Evolutionary conservation across 495 filamentous ascomycete species (phyloP), one percentile per base, ranked within the genome.

Genomic region (Penicillium alfredii): DNA sequence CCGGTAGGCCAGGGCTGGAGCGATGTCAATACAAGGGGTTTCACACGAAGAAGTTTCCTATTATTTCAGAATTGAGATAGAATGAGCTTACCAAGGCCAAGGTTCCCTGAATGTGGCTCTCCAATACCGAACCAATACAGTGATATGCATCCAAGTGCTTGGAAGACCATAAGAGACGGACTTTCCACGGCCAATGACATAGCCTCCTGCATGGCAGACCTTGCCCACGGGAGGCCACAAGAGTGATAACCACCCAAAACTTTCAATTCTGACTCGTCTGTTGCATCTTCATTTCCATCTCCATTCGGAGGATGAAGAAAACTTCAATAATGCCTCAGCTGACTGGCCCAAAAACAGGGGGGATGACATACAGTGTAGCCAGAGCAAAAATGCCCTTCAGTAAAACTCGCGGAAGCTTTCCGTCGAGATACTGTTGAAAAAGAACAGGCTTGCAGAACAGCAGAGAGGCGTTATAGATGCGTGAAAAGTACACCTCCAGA

Each of bases 391-490:
- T 16, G 6, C 22, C 23, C 19, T 16, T 36, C 2, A 28, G n/a
- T 9, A 36, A 23, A 27, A 11, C 21, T 4, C 12, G 22, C 25
- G 6, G 22, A 7, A 36, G 3, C n/a, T 17, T 28, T 3, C 33
- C 33, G 2, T 27, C 9, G 13, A 36, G 33, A 28, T 36, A 36
- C 18, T 36, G 3, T 15, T 36, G 33, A 27, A 36, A 36, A 16
- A 36, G 22, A 18, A 28, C 15, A 17, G 22, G 23, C 13, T 36
- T 36, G 11, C 33, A 20, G 17, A 40, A 40, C 5, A 40, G 12
- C 7, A 40, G 15, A 32, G 37, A 28, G 8, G 37, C 37, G 26
- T 40, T 40, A 13, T 40, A 40, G 7, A 40, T 19, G 18, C 29
- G 37, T 8, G 26, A 4, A 33, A 40, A 40, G 28, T 40, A 40